Evolutionary conservation across 495 filamentous ascomycete genomes (phyloP), one percentile per base, ranked within the genome.

Genomic region (Jackrogersella minutella): DNA sequence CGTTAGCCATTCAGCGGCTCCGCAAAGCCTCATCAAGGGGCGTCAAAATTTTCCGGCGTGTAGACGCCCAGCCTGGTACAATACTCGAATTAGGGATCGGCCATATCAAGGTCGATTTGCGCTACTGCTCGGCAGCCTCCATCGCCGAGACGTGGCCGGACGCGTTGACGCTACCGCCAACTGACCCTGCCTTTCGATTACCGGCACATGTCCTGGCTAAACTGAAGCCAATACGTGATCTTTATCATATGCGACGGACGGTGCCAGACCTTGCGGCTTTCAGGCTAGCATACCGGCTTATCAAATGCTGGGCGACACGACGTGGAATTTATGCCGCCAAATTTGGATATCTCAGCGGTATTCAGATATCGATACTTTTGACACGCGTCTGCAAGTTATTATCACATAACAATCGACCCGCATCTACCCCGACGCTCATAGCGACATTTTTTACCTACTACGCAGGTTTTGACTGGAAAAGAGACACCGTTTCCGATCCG

Each of bases 391-490:
- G 74, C 68, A 88, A 88, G 66, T 74, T 81, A 1, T 58, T 86
- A 2, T 65, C 77, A 13, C 58, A 47, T 0, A 28, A 64, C 2
- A 47, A 52, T 24, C 61, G 62, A 3, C n/a, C 57, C 2, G 10
- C 77, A 21, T 74, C 79, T 5, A 73, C 79, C 11, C 69, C 78
- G 11, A 77, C 80, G 37, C 68, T 87, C 8, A 39, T 87, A 4
- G 64, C 66, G 7, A 76, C 80, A 13, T 89, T 89, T 74, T 88
- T 86, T 70, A 34, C 73, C n/a, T 80, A 88, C 66, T 89, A 88
- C 66, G 76, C 86, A 5, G 40, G 61, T 17, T 87, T 88, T 62
- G 71, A 85, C 56, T 89, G 82, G 81, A 60, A 70, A 24, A 74
- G 68, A 11, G 67, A 82, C 1, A 72, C 81, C 11, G 79, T 79